phyloP scores from a whole-genome alignment of 164 flowering plant species.

The Berberis vulgaris region DNA sequence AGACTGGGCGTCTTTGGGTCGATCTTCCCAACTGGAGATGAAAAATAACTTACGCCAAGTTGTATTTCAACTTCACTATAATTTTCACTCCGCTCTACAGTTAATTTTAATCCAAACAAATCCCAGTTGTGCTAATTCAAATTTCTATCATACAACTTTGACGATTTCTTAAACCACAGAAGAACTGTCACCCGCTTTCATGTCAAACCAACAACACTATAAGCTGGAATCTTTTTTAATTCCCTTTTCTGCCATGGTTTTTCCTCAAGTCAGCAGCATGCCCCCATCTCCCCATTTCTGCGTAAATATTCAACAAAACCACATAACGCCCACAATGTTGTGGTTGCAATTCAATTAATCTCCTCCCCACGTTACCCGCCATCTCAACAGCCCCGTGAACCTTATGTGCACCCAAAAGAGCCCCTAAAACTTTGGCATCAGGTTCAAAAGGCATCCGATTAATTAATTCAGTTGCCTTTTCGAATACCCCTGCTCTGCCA shows the following conservation, averaged over 20 bases:
- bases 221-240: conserved; percentile 44
- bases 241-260: conserved; percentile 40
- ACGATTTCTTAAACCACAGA: no score
- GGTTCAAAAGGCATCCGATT: conserved; percentile 61
- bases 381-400: conserved; percentile 52
- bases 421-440: conserved; percentile 67
- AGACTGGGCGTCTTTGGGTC: no score
- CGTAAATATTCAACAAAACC: conserved; percentile 47
- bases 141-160: no score
- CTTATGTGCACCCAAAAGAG: conserved; percentile 70
- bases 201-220: conserved; percentile 23
- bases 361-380: conserved; percentile 44
- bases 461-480: conserved; percentile 43
- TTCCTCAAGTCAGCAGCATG: conserved; percentile 48
- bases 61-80: no score
- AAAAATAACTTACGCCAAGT: no score
- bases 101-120: no score
- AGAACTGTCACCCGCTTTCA: not conserved
- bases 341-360: conserved; percentile 50
- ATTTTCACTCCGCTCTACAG: no score
- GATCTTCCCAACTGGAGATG: no score
- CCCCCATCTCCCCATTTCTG: conserved; percentile 50
- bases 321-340: conserved; percentile 58
- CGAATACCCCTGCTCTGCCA: conserved; percentile 64
- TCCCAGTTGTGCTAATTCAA: no score